Evolutionary conservation across 2,329 filamentous ascomycete species (phyloP), one percentile per base, ranked within the genome.

Genomic region (Huntiella bhutanensis): DNA sequence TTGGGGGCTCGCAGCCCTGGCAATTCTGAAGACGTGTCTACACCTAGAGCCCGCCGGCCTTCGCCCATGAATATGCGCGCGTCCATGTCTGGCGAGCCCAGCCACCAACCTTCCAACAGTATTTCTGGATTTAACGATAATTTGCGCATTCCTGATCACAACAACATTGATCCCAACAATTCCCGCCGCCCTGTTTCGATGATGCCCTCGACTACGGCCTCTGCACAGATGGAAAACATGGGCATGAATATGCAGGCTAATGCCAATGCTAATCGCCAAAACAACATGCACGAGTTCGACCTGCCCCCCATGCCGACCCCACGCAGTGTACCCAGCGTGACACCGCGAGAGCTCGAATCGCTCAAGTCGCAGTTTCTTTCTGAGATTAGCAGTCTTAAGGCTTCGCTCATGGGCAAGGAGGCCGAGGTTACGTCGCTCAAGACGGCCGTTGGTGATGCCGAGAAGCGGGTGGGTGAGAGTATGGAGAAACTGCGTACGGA

Each of bases 231-330:
- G 28, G 41, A 44, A 8, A 17, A 22, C 16, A 45, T 45, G 41
- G 22, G 32, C 6, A 45, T 45, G 43, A 56, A 56, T 46, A 49
- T 56, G 1, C 49, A 55, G 3, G 49, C 57, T 4, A 54, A 57
- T 11, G 60, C 60, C 4, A 74, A 73, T 0, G 71, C 73, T 3
- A 63, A 65, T 45, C 66, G 65, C 15, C 63, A 61, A 40, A 76
- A 82, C 53, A 83, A 80, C 55, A 71, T 91, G 38, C 73, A 77
- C n/a, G 70, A 73, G 52, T 69, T 79, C 56, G 91, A 96, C 55
- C 81, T 96, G 7, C 86, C 87, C n/a, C 85, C 88, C 0, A 77
- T 86, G 54, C 86, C 88, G 2, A 96, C 91, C 0, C 91, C 91
- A 11, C 78, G 88, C 51, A 94, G 85, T 47, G 74, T 96, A 34